A percentile compares a stretch with the other conserved stretches of the same genome.
Evolutionary conservation across 2,329 filamentous ascomycete species (phyloP).

Genomic region (Colletotrichum siamense): DNA sequence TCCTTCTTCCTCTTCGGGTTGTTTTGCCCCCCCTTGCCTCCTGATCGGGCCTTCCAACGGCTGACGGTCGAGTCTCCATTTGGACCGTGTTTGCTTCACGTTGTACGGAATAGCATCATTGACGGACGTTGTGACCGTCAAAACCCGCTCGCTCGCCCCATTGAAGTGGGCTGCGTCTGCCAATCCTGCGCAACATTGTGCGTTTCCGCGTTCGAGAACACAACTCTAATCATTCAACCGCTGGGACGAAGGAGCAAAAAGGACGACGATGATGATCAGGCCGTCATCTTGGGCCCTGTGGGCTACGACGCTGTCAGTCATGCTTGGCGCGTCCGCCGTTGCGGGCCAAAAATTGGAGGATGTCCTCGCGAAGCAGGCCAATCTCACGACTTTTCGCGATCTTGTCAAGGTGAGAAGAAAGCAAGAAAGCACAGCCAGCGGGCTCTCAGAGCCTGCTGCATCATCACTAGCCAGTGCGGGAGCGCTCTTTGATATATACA

Average conservation of each 20-base stretch:
- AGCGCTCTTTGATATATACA: background rate
- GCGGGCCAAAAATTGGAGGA: slow-evolving; percentile 40
- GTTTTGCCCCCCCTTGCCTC: background rate
- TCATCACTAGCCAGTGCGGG: background rate
- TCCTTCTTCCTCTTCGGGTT: background rate
- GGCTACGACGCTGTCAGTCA: background rate
- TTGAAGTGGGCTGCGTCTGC: background rate
- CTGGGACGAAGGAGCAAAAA: background rate
- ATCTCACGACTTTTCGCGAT: slow-evolving; percentile 48
- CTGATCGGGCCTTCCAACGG: background rate
- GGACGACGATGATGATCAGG: background rate
- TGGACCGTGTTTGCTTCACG: background rate
- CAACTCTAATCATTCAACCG: background rate
- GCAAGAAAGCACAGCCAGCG: background rate
- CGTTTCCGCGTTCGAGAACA: background rate
- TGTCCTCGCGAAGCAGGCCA: slow-evolving; percentile 43
- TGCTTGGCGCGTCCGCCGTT: slow-evolving; percentile 15
- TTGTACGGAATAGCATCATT: background rate
- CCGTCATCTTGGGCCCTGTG: background rate
- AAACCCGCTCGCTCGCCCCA: background rate
- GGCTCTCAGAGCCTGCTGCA: background rate
- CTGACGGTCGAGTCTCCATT: background rate
- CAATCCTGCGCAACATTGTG: background rate
- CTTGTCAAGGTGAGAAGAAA: slow-evolving; percentile 43
- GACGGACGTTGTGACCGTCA: background rate